These are phyloP conservation scores for Penicillium griseofulvum DNA, from an alignment of 2,329 filamentous ascomycete species.

Conservation along the genomic window DNA sequence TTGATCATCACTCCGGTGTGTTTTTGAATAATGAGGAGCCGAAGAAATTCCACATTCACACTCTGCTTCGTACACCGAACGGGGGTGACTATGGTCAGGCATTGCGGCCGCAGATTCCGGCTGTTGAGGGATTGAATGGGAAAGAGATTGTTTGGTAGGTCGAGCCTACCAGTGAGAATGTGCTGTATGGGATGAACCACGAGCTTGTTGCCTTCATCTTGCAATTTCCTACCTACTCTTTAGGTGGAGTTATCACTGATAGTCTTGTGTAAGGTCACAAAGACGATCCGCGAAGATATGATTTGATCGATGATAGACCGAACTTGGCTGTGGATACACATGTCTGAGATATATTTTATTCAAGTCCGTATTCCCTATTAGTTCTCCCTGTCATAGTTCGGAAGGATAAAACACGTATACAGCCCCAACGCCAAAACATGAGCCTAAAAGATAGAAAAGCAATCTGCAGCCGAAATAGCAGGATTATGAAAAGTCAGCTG, in stretches of 20 bases:
- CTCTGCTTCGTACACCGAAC: slow-evolving; percentile 69
- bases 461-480: neutral
- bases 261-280: slow-evolving; percentile 9
- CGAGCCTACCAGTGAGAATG: slow-evolving; percentile 1
- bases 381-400: slow-evolving; percentile 1
- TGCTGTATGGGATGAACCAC: slow-evolving; percentile 16
- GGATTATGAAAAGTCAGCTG: neutral
- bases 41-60: slow-evolving; percentile 77
- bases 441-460: neutral
- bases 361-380: slow-evolving; percentile 7
- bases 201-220: neutral
- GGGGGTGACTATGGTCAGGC: slow-evolving; percentile 70
- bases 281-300: slow-evolving; percentile 13
- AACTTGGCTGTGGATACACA: neutral
- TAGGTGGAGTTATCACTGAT: neutral
- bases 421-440: slow-evolving; percentile 6
- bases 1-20: slow-evolving; percentile 77
- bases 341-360: neutral
- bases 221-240: neutral
- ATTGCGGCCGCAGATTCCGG: slow-evolving; percentile 40
- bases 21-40: slow-evolving; percentile 72
- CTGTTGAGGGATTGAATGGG: slow-evolving; percentile 36
- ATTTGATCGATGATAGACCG: neutral
- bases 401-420: slow-evolving; percentile 3
- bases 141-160: slow-evolving; percentile 39